Evolutionary conservation across 208 protist genomes (phyloP).

Genomic region (Strigomonas culicis): DNA sequence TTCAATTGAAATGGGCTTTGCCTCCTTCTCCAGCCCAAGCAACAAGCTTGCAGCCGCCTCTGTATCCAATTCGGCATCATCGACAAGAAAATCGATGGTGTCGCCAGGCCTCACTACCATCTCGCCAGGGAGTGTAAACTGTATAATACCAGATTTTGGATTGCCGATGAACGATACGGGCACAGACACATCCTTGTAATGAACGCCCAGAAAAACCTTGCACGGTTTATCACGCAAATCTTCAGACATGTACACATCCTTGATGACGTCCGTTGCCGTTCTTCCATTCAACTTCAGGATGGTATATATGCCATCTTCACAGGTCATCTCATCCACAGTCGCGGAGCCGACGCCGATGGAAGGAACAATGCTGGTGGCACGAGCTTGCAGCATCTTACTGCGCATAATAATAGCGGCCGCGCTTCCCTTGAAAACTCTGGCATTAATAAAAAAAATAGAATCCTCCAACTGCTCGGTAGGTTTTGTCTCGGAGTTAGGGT

Average conservation of each 20-base stretch:
- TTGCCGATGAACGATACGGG: constrained; percentile 69
- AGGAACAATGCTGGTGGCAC: constrained; percentile 58
- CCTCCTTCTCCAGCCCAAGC: constrained; percentile 46
- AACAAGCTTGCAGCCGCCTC: constrained; percentile 65
- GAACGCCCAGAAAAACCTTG: constrained; percentile 68
- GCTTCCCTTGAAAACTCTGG: constrained; percentile 76
- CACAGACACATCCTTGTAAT: constrained; percentile 39
- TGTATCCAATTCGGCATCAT: constrained; percentile 79
- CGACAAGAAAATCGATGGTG: constrained; percentile 63
- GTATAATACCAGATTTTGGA: constrained; percentile 44
- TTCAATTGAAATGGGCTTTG: constrained; percentile 41
- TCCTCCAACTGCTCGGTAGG: constrained; percentile 34
- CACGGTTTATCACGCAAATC: constrained; percentile 58
- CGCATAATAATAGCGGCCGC: constrained; percentile 69
- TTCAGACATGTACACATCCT: constrained; percentile 42
- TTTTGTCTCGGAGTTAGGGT: constrained; percentile 15
- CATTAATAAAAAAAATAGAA: constrained; percentile 82
- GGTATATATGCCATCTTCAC: constrained; percentile 38
- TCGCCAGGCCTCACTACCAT: constrained; percentile 24
- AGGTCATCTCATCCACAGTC: constrained; percentile 27
- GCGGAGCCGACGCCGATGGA: constrained; percentile 61
- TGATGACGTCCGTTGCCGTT: constrained; percentile 59
- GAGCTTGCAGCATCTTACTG: constrained; percentile 54
- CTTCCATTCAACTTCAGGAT: constrained; percentile 38
- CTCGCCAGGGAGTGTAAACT: constrained; percentile 34